Percentiles rank a stretch among this genome's conserved stretches.
Evolutionary conservation across 1,139 yeast species (phyloP).

Genomic region (Candida labiduridarum): DNA sequence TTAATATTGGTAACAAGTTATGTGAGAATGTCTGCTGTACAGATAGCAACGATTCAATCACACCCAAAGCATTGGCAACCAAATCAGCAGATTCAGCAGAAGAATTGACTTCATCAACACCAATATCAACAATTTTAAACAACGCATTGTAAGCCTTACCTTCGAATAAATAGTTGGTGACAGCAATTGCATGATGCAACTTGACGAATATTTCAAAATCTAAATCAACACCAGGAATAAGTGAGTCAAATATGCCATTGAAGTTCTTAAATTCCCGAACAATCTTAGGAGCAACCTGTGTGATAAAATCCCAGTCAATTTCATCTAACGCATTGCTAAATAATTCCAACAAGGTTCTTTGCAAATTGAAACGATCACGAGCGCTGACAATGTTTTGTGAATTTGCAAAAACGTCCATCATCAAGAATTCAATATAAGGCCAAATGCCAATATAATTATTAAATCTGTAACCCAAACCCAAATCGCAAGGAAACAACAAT

Average conservation of each 20-base stretch:
- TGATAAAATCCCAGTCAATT: slow-evolving; percentile 64
- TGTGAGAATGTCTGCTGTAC: slow-evolving; percentile 49
- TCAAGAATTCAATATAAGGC: slow-evolving; percentile 77
- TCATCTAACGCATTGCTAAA: slow-evolving; percentile 56
- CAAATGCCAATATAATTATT: slow-evolving; percentile 62
- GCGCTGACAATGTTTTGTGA: slow-evolving; percentile 28
- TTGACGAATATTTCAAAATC: slow-evolving; percentile 41
- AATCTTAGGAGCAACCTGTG: slow-evolving; percentile 38
- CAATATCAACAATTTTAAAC: slow-evolving; percentile 53
- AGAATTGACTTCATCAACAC: slow-evolving; percentile 56
- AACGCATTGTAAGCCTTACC: slow-evolving; percentile 58
- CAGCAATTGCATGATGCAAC: slow-evolving; percentile 71
- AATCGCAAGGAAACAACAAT: slow-evolving; percentile 61
- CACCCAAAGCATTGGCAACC: slow-evolving; percentile 33
- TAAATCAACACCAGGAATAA: slow-evolving; percentile 21
- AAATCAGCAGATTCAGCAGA: slow-evolving; percentile 22
- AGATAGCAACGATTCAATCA: slow-evolving; percentile 53
- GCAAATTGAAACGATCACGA: slow-evolving; percentile 50
- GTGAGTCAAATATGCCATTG: slow-evolving; percentile 48
- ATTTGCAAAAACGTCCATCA: slow-evolving; percentile 65
- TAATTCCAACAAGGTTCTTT: slow-evolving; percentile 53
- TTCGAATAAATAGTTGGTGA: slow-evolving; percentile 62
- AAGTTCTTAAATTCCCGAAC: slow-evolving; percentile 42
- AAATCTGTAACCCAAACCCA: slow-evolving; percentile 62
- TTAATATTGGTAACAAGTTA: slow-evolving; percentile 31